Conservation (phyloP, 2,329 filamentous ascomycete species). For the Aspergillus ibericus region DNA sequence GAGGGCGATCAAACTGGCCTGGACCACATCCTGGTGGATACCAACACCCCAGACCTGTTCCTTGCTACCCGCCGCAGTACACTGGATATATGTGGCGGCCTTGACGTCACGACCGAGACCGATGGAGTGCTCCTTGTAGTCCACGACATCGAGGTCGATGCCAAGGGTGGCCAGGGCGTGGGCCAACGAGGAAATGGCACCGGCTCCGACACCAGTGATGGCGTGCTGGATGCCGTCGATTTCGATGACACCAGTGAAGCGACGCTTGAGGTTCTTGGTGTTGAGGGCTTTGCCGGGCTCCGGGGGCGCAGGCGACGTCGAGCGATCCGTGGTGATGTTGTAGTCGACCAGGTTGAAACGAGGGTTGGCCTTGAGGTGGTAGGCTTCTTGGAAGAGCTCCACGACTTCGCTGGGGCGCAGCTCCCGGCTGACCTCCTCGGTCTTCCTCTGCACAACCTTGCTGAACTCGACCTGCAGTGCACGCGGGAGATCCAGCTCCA, state of each 20-base stretch:
- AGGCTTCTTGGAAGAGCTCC: slow-evolving; percentile 81
- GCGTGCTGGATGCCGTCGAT: slow-evolving; percentile 78
- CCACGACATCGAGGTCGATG: slow-evolving; percentile 83
- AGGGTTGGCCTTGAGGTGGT: slow-evolving; percentile 79
- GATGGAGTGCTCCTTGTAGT: slow-evolving; percentile 97
- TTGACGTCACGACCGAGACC: slow-evolving; percentile 78
- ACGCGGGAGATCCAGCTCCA: slow-evolving; percentile 88
- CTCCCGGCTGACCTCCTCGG: slow-evolving; percentile 80
- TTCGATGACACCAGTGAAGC: slow-evolving; percentile 81
- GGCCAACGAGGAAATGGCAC: slow-evolving; percentile 84
- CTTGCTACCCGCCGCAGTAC: slow-evolving; percentile 65
- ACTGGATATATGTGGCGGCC: slow-evolving; percentile 95
- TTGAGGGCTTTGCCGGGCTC: slow-evolving; percentile 70
- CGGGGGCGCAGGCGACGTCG: slow-evolving; percentile 68
- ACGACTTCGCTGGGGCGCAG: slow-evolving; percentile 81
- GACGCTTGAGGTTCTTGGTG: slow-evolving; percentile 73
- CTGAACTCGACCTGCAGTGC: slow-evolving; percentile 90
- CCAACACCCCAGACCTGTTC: slow-evolving; percentile 49
- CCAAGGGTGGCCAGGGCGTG: slow-evolving; percentile 76
- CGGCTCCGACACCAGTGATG: slow-evolving; percentile 79
- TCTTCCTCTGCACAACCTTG: slow-evolving; percentile 77
- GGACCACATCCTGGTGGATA: slow-evolving; percentile 88
- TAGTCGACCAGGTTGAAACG: slow-evolving; percentile 89
- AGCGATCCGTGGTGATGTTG: slow-evolving; percentile 82
- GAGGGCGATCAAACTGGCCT: slow-evolving; percentile 82